A percentile compares a stretch with the other conserved stretches of the same genome.
phyloP scores from a whole-genome alignment of 2,329 filamentous ascomycete genomes.

The Monosporascus sp. region DNA sequence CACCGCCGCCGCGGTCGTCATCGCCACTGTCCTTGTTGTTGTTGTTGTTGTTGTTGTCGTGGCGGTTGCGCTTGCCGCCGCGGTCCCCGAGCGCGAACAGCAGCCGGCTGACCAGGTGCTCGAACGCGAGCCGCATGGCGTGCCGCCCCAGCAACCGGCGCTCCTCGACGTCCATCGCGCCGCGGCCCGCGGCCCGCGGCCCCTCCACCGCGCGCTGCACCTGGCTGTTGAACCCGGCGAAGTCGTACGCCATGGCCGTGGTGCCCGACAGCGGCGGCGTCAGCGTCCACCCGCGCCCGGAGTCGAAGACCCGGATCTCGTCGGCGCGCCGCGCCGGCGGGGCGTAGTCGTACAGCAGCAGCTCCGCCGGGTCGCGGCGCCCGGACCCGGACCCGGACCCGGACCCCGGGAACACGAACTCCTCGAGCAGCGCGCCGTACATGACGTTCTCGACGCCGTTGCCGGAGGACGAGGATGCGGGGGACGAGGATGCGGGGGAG shows the following conservation, averaged over 20 bases:
- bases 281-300: conserved; percentile 55
- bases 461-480: not conserved
- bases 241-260: conserved; percentile 62
- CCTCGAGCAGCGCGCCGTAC: conserved; percentile 75
- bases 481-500: not conserved
- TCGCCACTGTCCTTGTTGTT: conserved; percentile 14
- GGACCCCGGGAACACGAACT: conserved; percentile 62
- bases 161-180: conserved; percentile 48
- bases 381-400: not conserved
- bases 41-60: not conserved
- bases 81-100: conserved; percentile 55
- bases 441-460: conserved; percentile 56
- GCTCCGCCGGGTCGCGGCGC: conserved; percentile 22
- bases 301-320: conserved; percentile 43
- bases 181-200: conserved; percentile 13
- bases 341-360: conserved; percentile 48
- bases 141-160: conserved; percentile 64
- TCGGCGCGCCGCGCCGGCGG: conserved; percentile 53
- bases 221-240: conserved; percentile 63
- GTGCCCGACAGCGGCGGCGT: conserved; percentile 58
- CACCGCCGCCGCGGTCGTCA: conserved; percentile 1
- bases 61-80: not conserved
- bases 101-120: conserved; percentile 75
- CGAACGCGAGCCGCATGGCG: conserved; percentile 76
- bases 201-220: conserved; percentile 50